Evolutionary conservation across 345 rosid genomes (phyloP), one percentile per base, ranked within the genome.

Genomic region (Eucalyptus pauciflora): DNA sequence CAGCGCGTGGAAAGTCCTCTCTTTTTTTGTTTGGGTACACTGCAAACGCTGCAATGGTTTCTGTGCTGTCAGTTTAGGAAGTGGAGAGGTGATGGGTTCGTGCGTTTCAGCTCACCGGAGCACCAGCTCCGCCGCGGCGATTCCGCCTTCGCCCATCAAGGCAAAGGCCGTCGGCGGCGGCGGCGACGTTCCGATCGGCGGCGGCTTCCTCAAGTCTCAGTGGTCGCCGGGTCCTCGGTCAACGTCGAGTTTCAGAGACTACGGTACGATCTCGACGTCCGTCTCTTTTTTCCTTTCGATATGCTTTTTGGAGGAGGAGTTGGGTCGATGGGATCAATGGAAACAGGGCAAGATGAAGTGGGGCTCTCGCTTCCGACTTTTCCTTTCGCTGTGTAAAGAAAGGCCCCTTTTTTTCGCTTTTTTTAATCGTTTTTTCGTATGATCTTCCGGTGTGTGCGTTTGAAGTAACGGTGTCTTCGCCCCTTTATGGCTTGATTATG

Each of bases 71-170:
- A 41, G 49, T 18, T 20, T 24, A 56, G 87, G 29, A 49, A 86
- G 60, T 25, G 7, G 83, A 10, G 86, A 86, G 83, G 52, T 88
- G 22, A 95, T 95, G 96, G 96, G 96, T 91, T 91, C 93, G 33
- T 95, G 93, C 87, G 94, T 88, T 24, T 93, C 88, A 33, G 89
- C 92, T 50, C 92, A 90, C 87, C 88, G 90, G 89, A 91, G 56
- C 62, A 33, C 93, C 45, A 91, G 89, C 54, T 92, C 95, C 6
- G 89, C 93, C 90, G 88, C 91, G 90, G 92, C 91, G 88, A 67
- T 91, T n/a, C 60, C 86, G 29, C 89, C 89, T 3, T 88, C 87
- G 22, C 87, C 94, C 13, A 69, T 93, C 89, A 95, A 95, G 85
- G 91, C 91, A 33, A 91, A 87, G 31, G 83, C 56, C 6, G 51